Conservation (phyloP, 73 alveolate genomes). For the Blepharisma japonicum region DNA sequence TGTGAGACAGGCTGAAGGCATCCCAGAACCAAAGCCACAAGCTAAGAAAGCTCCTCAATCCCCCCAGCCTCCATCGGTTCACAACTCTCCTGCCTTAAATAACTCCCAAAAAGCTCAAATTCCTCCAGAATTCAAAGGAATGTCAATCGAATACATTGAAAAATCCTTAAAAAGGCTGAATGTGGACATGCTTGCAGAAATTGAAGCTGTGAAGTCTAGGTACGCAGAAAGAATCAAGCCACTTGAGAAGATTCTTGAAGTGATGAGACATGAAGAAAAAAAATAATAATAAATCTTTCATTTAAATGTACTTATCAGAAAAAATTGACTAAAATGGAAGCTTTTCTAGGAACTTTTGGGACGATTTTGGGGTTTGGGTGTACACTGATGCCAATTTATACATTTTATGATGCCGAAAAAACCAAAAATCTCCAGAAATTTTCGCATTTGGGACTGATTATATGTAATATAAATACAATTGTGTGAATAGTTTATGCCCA, state of each 20-base stretch:
- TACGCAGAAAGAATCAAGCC: constrained; percentile 43
- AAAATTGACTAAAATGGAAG: no score
- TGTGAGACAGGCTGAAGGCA: constrained; percentile 37
- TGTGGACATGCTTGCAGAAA: constrained; percentile 55
- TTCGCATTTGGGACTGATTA: no score
- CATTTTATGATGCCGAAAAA: no score
- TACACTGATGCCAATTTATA: no score
- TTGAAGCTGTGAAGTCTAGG: constrained; percentile 40
- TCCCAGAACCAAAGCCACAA: constrained; percentile 7
- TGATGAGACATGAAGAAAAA: not conserved
- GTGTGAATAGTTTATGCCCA: no score
- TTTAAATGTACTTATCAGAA: no score
- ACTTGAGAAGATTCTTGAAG: constrained; percentile 10
- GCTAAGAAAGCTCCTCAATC: not conserved
- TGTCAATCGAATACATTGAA: constrained; percentile 40
- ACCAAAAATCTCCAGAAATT: no score
- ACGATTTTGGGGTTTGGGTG: no score
- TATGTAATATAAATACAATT: no score
- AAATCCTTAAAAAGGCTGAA: constrained; percentile 31
- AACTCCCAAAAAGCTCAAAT: constrained; percentile 29
- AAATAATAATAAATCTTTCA: not conserved
- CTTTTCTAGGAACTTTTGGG: no score
- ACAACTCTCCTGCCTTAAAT: not conserved
- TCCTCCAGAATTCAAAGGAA: constrained; percentile 49
- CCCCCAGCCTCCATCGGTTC: not conserved